Base-by-base conservation (phyloP, 139 green algal genomes). In the Chlorella sp. region DNA sequence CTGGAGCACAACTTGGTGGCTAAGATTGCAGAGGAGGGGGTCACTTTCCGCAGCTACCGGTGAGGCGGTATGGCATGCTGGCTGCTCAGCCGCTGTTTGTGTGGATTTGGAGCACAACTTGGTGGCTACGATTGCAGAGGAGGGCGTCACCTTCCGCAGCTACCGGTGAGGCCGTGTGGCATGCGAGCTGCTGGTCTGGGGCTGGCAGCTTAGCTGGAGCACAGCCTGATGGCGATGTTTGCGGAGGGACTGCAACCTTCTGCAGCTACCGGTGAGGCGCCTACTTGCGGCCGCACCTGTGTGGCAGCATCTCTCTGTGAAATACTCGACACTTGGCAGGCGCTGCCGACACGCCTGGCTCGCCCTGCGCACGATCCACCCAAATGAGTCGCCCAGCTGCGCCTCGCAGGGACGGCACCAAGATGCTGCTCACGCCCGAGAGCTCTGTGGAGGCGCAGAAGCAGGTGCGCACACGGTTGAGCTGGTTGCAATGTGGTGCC, bases 351-450 rank as follows among this genome's bases (percentile, higher is more conserved):
- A 65, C 13, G 22, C 26, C 13, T 65, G 26, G 56, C 56, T 14
- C 56, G 7, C 56, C 6, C 56, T 20, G 22, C 56, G 30, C 56
- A 20, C 56, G 26, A 3, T 65, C 56, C 56, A 20, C 51, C 51
- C 51, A 60, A 60, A 14, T 17, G 14, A 26, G 44, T 22, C 32
- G 32, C n/a, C 34, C 19, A 13, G 68, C 17, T 11, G 11, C 34
- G 36, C 34, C 41, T 11, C 82, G 69, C 54, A 84, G 68, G 69
- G 90, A 93, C 77, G 90, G 90, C 34, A 86, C 82, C 24, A 54
- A 44, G 34, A 85, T 92, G 56, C 44, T 88, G 48, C 81, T 93
- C 2, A 90, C 88, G 7, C 90, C 90, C 1, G 90, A 93, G 84
- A 87, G 41, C 40, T 88, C 70, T 0, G 89, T 93, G 56, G 36